Conservation (phyloP, 306 rosid species). For the Trifolium pratense region DNA sequence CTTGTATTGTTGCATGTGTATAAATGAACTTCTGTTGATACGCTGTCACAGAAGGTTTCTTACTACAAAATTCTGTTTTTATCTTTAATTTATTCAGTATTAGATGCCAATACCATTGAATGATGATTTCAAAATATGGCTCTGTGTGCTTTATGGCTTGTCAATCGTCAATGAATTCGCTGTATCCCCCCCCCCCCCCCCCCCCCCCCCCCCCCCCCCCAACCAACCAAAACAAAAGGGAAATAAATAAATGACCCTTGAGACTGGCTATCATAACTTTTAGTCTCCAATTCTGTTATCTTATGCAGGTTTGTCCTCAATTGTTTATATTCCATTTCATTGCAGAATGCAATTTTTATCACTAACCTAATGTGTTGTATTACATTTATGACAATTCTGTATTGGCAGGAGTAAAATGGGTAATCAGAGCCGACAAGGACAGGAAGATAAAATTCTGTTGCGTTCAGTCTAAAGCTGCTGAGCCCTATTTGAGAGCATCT, state of each 20-base stretch:
- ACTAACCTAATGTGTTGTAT: neutral
- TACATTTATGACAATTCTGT: constrained; percentile 23
- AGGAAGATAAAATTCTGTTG: constrained; percentile 77
- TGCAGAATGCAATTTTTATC: neutral
- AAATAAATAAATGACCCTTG: neutral
- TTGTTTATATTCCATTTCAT: constrained; percentile 17
- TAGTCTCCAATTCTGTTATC: neutral
- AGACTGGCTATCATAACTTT: neutral
- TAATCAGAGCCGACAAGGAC: constrained; percentile 65
- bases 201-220: too few species aligned
- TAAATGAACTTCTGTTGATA: neutral
- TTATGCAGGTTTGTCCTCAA: neutral
- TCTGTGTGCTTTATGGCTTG: too few species aligned
- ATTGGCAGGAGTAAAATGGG: constrained; percentile 71
- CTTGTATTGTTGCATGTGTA: neutral
- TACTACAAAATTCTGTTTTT: neutral
- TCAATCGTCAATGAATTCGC: too few species aligned
- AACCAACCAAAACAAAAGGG: too few species aligned
- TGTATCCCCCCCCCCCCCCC: too few species aligned
- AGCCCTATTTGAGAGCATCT: constrained; percentile 66
- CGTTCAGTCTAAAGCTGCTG: constrained; percentile 72
- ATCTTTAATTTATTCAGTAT: neutral
- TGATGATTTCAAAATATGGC: too few species aligned
- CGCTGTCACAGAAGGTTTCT: neutral
- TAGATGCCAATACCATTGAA: too few species aligned